Base-by-base conservation (phyloP, 441 rosid genomes). In the Melastoma candidum region DNA sequence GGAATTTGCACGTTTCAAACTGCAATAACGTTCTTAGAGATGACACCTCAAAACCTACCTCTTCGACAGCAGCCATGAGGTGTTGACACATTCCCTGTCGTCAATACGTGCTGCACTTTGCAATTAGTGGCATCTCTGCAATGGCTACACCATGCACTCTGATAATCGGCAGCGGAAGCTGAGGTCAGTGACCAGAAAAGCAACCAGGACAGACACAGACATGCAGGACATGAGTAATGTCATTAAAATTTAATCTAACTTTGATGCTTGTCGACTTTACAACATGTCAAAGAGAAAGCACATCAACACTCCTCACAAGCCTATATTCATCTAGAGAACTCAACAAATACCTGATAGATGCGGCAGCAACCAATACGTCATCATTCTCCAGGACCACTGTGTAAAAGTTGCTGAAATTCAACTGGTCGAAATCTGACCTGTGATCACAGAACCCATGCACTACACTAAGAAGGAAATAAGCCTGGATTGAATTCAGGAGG, bases 111-210 rank as follows among this genome's bases (percentile, higher is more conserved):
- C 95, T 84, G 69, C 97, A 88, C 51, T 97, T 92, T 70, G 97
- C 98, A 73, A 88, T 81, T 43, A 92, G 83, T 59, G 97, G 98
- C 98, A 92, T 84, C 84, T 92, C 98, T 14, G 98, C 97, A 60
- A 92, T 73, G 32, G 74, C 57, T 56, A 63, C 68, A 57, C 97
- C 98, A 78, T 88, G 95, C 59, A 88, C 75, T 80, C 98, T 92
- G 71, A 29, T 29, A 29, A 29, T 29, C 36, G 36, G 36, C 36
- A 7, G 7, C 1, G 36, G 36, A 3, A 29, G 36, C 36, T 29
- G 36, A 29, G 36, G 36, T 29, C 7, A 29, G 36, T 7, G 36
- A 3, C 36, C 3, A 29, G 7, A 29, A 7, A 29, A 29, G 36
- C 36, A 29, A 29, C 36, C 36, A 29, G 36, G 5, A 29, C 36